phyloP scores from a whole-genome alignment of 257 asterid species.

The Solanum pinnatisectum region DNA sequence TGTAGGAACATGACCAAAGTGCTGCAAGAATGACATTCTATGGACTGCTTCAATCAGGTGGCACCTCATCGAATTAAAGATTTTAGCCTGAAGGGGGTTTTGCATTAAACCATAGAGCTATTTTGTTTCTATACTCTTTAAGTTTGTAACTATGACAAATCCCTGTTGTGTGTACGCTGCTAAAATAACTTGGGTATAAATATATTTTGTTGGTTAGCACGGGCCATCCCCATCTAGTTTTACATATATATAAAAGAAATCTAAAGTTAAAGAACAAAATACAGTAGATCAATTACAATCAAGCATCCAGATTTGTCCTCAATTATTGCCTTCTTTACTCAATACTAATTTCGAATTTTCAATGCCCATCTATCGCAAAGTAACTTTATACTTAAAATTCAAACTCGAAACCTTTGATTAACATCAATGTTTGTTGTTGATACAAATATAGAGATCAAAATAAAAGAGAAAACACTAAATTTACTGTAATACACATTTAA shows the following conservation, averaged over 20 bases:
- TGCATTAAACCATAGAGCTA: background rate
- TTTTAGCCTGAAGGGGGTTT: too few relatives aligned
- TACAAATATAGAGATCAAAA: background rate
- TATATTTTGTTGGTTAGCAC: too few relatives aligned
- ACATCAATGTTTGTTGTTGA: background rate
- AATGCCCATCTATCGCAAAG: too few relatives aligned
- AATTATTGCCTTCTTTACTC: background rate
- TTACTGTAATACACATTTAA: background rate
- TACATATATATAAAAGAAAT: background rate
- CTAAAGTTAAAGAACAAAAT: background rate
- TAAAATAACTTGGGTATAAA: too few relatives aligned
- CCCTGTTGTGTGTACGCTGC: too few relatives aligned
- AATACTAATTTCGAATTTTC: background rate
- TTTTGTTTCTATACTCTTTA: background rate
- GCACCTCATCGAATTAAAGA: too few relatives aligned
- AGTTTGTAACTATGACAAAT: background rate
- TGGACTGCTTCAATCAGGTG: background rate
- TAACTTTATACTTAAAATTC: too few relatives aligned
- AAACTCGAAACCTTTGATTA: background rate
- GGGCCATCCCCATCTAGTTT: too few relatives aligned
- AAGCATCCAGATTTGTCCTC: background rate
- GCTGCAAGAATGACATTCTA: too few relatives aligned
- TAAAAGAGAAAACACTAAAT: background rate
- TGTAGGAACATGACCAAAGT: too few relatives aligned
- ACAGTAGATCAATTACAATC: background rate